Conservation (phyloP, 768 basidiomycete species). For the Mycena haematopus region DNA sequence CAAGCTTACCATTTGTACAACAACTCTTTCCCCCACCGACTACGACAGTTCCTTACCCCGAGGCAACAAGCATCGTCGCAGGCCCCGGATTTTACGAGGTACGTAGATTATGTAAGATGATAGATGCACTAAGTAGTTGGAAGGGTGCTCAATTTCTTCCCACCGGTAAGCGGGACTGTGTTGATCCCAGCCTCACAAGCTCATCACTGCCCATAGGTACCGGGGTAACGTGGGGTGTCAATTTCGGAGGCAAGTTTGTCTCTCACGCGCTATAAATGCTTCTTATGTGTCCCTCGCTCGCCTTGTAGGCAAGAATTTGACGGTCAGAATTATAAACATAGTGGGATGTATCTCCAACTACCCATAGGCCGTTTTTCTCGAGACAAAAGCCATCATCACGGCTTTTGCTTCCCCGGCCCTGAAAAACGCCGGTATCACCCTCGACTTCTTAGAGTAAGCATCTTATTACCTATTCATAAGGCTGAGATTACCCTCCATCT, state of each 20-base stretch:
- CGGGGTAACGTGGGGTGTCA: constrained; percentile 71
- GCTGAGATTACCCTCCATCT: background rate
- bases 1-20: constrained; percentile 54
- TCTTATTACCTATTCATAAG: background rate
- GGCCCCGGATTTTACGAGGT: constrained; percentile 60
- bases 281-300: background rate
- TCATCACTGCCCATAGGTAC: constrained; percentile 47
- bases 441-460: constrained; percentile 59
- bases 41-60: constrained; percentile 65
- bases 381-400: constrained; percentile 52
- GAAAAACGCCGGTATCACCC: constrained; percentile 46
- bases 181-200: background rate
- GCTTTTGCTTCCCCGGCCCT: constrained; percentile 54
- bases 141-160: constrained; percentile 58
- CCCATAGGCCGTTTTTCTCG: constrained; percentile 46
- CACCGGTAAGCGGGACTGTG: constrained; percentile 38
- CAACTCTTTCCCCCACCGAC: constrained; percentile 56
- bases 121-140: background rate
- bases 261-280: background rate
- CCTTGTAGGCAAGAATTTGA: constrained; percentile 48
- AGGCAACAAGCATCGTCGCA: constrained; percentile 65
- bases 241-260: constrained; percentile 53
- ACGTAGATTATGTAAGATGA: background rate
- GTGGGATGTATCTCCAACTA: background rate
- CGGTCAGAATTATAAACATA: constrained; percentile 25